Conservation (phyloP, 139 green algal species). For the Volvox reticuliferus region DNA sequence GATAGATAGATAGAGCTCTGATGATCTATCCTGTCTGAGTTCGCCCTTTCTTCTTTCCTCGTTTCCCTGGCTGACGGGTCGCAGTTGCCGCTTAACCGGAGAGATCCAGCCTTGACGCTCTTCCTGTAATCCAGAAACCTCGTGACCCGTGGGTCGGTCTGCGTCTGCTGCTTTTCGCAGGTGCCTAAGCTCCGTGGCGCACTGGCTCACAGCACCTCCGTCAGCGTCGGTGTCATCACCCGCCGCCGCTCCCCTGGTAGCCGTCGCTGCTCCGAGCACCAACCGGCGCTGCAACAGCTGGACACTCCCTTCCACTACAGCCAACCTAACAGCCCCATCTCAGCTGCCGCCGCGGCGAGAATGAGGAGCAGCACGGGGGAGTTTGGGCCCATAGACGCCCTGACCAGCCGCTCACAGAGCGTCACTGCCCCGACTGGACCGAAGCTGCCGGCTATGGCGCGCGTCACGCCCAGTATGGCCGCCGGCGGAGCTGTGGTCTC, state of each 20-base stretch:
- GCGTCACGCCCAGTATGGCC: not conserved
- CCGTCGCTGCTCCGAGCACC: not conserved
- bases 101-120: no score
- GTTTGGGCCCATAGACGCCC: not conserved
- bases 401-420: not conserved
- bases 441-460: not conserved
- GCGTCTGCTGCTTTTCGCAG: not conserved
- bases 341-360: not conserved
- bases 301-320: not conserved
- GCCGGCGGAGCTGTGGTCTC: no score
- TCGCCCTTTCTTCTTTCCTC: no score
- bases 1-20: no score
- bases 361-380: not conserved
- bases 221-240: not conserved
- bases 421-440: not conserved
- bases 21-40: no score
- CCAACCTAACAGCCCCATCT: not conserved
- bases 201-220: not conserved
- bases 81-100: no score
- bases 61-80: no score
- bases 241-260: not conserved
- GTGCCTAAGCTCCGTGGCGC: slow-evolving; percentile 21
- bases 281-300: not conserved
- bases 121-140: no score
- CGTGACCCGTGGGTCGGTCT: no score